A percentile compares a stretch with the other conserved stretches of the same genome.
These are phyloP conservation scores for Malassezia yamatoensis DNA, from an alignment of 1,284 basidiomycete species.

Conservation along the genomic window DNA sequence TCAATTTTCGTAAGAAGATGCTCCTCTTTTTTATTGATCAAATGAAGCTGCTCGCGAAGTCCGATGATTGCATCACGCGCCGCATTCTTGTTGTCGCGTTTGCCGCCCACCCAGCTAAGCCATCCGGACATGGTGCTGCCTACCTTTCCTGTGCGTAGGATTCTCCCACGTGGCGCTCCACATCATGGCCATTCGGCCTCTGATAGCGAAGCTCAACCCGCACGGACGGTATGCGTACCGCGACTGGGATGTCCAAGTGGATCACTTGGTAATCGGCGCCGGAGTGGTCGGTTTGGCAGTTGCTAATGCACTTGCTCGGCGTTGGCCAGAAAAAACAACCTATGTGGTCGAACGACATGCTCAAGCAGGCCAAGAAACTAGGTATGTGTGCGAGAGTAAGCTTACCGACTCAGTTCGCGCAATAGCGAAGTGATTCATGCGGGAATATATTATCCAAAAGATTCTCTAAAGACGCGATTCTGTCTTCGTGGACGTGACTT, in stretches of 20 bases:
- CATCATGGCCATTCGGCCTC: conserved; percentile 13
- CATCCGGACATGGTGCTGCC: conserved; percentile 41
- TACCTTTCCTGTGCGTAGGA: neutral
- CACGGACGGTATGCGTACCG: conserved; percentile 21
- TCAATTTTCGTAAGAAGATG: conserved; percentile 92
- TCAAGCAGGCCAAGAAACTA: conserved; percentile 36
- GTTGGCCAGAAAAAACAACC: conserved; percentile 64
- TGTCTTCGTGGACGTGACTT: conserved; percentile 78
- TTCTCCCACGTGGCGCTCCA: neutral
- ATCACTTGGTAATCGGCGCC: conserved; percentile 84
- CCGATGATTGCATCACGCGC: conserved; percentile 51
- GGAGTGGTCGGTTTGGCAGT: conserved; percentile 82
- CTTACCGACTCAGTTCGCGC: conserved; percentile 54
- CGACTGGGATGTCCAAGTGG: conserved; percentile 65
- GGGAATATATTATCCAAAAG: conserved; percentile 60
- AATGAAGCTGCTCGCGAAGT: conserved; percentile 54
- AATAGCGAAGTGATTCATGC: conserved; percentile 95
- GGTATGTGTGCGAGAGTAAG: neutral
- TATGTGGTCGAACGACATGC: conserved; percentile 73
- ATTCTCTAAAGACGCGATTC: conserved; percentile 74
- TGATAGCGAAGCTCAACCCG: conserved; percentile 24
- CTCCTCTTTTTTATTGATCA: conserved; percentile 99
- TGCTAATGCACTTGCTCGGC: conserved; percentile 62
- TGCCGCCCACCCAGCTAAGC: conserved; percentile 43
- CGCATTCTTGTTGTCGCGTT: conserved; percentile 42